A percentile compares a stretch with the other conserved stretches of the same genome.
phyloP scores from a whole-genome alignment of 2,329 filamentous ascomycete species.

The Fonsecaea nubica region DNA sequence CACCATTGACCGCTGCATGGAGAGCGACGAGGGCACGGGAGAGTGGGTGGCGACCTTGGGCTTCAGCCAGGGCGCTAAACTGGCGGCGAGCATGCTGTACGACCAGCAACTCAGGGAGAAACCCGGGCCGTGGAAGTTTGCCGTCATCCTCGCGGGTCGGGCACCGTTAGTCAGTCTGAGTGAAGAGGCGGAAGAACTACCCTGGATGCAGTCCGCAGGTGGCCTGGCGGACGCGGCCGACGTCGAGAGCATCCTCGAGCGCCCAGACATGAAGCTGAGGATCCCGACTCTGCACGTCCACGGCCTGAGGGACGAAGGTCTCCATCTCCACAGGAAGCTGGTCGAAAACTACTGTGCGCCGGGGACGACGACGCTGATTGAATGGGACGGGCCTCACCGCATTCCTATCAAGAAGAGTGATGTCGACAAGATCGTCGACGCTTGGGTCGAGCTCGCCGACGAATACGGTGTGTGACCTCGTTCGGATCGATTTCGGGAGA shows the following conservation, averaged over 20 bases:
- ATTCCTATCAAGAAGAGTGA: conserved; percentile 72
- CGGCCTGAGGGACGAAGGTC: conserved; percentile 65
- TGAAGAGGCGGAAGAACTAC: conserved; percentile 36
- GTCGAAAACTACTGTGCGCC: conserved; percentile 65
- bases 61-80: conserved; percentile 71
- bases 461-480: conserved; percentile 51
- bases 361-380: conserved; percentile 63
- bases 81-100: conserved; percentile 65
- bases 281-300: conserved; percentile 73
- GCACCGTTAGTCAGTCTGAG: conserved; percentile 59
- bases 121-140: conserved; percentile 61
- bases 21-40: conserved; percentile 62
- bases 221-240: conserved; percentile 37
- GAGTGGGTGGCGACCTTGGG: conserved; percentile 67
- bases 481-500: not conserved
- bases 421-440: conserved; percentile 63
- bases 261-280: conserved; percentile 56
- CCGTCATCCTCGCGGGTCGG: conserved; percentile 66
- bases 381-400: conserved; percentile 76
- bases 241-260: conserved; percentile 39
- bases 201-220: conserved; percentile 40
- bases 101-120: conserved; percentile 62
- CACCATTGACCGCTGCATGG: conserved; percentile 55
- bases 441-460: conserved; percentile 60
- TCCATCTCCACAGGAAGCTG: conserved; percentile 65